phyloP scores from a whole-genome alignment of 306 rosid genomes.

The Datisca glomerata region DNA sequence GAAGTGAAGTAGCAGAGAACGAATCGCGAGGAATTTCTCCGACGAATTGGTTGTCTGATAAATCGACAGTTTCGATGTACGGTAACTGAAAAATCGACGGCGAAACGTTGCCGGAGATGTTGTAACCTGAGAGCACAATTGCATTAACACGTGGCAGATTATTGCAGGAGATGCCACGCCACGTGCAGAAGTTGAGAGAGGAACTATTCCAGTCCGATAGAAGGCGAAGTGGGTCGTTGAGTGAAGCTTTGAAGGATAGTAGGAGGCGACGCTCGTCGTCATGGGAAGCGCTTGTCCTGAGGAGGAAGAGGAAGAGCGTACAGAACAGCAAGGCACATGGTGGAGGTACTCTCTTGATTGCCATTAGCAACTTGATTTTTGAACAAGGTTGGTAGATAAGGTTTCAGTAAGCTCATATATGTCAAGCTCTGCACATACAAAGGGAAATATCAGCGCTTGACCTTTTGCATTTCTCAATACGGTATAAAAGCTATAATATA shows the following conservation, averaged over 20 bases:
- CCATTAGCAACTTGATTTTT: no score
- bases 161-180: conserved; percentile 62
- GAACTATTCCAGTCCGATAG: conserved; percentile 63
- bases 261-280: conserved; percentile 48
- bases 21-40: conserved; percentile 24
- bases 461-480: no score
- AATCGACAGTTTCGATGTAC: conserved; percentile 36
- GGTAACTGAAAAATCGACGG: conserved; percentile 39
- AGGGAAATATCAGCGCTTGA: no score
- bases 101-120: conserved; percentile 46
- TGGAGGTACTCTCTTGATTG: no score
- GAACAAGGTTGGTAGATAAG: no score
- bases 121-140: conserved; percentile 40
- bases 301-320: conserved; percentile 21
- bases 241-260: conserved; percentile 61
- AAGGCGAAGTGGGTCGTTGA: conserved; percentile 38
- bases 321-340: conserved; percentile 8
- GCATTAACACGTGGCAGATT: conserved; percentile 28
- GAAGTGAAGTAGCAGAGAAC: conserved; percentile 23
- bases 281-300: conserved; percentile 20
- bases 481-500: no score
- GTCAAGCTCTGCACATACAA: no score
- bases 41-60: conserved; percentile 56
- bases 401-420: no score
- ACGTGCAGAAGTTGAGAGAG: conserved; percentile 31